Percentiles rank a stretch among this genome's conserved stretches.
Conservation (phyloP, 2,329 filamentous ascomycete genomes). For the Exophiala xenobiotica region DNA sequence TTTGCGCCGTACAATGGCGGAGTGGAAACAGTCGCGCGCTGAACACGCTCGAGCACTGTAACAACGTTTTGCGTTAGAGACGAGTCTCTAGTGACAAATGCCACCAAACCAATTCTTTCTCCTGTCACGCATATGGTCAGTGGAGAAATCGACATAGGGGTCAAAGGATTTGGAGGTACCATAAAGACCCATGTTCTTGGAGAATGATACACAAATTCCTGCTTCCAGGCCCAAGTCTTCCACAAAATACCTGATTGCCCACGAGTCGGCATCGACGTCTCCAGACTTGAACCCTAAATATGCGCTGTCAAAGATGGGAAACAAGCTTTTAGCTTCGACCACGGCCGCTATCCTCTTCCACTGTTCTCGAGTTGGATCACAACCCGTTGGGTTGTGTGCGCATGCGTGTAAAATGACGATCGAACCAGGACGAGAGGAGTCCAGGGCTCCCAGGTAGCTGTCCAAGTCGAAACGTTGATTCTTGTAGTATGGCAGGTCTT, state of each 20-base stretch:
- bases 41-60: not conserved
- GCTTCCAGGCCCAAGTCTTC: slow-evolving; percentile 61
- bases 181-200: not conserved
- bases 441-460: slow-evolving; percentile 45
- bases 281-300: slow-evolving; percentile 82
- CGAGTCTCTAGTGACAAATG: not conserved
- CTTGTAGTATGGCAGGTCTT: slow-evolving; percentile 34
- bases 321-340: slow-evolving; percentile 76
- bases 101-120: not conserved
- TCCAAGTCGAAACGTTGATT: slow-evolving; percentile 52
- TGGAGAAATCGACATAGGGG: too few species aligned
- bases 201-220: not conserved
- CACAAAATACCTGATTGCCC: slow-evolving; percentile 88
- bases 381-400: slow-evolving; percentile 95
- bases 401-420: slow-evolving; percentile 91
- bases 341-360: slow-evolving; percentile 83
- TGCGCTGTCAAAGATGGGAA: slow-evolving; percentile 73
- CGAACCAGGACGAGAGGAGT: slow-evolving; percentile 70
- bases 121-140: not conserved
- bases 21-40: slow-evolving; percentile 34
- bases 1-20: slow-evolving; percentile 35
- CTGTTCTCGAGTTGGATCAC: slow-evolving; percentile 87
- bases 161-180: too few species aligned
- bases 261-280: slow-evolving; percentile 78
- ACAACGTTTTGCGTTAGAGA: not conserved